Conservation (phyloP, 768 basidiomycete genomes). For the Tulasnella sp. region DNA sequence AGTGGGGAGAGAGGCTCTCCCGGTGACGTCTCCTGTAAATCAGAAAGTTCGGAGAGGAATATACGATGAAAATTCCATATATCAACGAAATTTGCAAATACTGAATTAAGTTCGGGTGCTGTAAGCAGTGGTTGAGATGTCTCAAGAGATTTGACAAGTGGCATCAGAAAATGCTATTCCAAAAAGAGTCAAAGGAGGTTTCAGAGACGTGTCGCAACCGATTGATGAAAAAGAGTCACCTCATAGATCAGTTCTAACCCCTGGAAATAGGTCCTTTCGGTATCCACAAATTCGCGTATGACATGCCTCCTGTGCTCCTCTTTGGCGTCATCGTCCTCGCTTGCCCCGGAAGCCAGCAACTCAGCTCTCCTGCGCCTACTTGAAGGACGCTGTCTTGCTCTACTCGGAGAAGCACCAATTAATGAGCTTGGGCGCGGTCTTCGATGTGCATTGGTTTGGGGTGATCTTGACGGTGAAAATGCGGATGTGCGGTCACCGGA, state of each 20-base stretch:
- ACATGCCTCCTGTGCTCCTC: constrained; percentile 51
- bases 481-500: constrained; percentile 12
- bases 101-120: constrained; percentile 50
- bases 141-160: constrained; percentile 64
- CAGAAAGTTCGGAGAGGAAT: constrained; percentile 49
- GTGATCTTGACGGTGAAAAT: constrained; percentile 17
- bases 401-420: constrained; percentile 12
- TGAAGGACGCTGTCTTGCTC: constrained; percentile 31
- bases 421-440: constrained; percentile 20
- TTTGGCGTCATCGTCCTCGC: constrained; percentile 36
- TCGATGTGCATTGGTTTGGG: constrained; percentile 28
- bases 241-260: constrained; percentile 74
- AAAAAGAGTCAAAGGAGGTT: constrained; percentile 12
- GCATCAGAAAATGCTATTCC: constrained; percentile 65
- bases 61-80: constrained; percentile 81
- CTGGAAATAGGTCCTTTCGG: constrained; percentile 67
- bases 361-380: constrained; percentile 29
- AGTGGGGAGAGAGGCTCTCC: constrained; percentile 22
- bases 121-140: constrained; percentile 53
- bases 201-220: background rate
- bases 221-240: constrained; percentile 31
- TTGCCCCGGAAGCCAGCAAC: constrained; percentile 28
- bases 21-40: constrained; percentile 27
- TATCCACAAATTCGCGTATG: constrained; percentile 68
- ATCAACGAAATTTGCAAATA: constrained; percentile 84